Evolutionary conservation across 495 filamentous ascomycete genomes (phyloP).

Genomic region (Hapsidospora chrysogenum): DNA sequence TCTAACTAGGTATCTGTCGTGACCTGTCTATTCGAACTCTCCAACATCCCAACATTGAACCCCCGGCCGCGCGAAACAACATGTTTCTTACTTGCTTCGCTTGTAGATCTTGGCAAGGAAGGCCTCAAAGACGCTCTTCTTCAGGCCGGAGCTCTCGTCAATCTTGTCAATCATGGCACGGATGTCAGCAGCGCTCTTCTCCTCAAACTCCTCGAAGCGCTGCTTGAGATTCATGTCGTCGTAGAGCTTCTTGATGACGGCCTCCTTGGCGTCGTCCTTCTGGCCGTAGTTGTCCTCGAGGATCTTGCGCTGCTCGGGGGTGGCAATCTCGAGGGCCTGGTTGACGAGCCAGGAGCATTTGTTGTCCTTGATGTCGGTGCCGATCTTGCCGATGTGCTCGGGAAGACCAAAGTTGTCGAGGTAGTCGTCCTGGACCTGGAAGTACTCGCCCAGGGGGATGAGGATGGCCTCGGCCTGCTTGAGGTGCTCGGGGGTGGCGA

Average conservation of each 20-base stretch:
- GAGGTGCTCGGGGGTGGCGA: conserved; percentile 72
- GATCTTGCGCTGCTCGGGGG: conserved; percentile 62
- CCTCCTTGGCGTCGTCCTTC: conserved; percentile 69
- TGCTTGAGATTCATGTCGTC: conserved; percentile 67
- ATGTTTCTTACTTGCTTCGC: conserved; percentile 63
- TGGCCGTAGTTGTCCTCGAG: conserved; percentile 77
- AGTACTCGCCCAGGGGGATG: conserved; percentile 97
- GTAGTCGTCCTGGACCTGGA: conserved; percentile 98
- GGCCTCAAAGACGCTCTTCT: conserved; percentile 73
- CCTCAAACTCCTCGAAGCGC: conserved; percentile 77
- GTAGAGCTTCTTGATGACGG: conserved; percentile 73
- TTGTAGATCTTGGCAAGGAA: conserved; percentile 97
- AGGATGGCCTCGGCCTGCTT: conserved; percentile 77
- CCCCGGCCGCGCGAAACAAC: neutral
- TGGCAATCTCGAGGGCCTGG: conserved; percentile 66
- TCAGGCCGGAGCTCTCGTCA: conserved; percentile 73
- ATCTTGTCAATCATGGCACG: conserved; percentile 55
- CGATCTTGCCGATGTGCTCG: conserved; percentile 86
- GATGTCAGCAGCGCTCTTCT: conserved; percentile 60
- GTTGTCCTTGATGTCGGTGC: conserved; percentile 97
- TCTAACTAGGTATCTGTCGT: no score
- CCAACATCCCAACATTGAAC: no score
- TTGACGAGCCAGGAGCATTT: conserved; percentile 98
- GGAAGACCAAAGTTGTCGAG: conserved; percentile 93
- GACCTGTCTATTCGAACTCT: no score